A percentile compares a stretch with the other conserved stretches of the same genome.
Evolutionary conservation across 306 rosid species (phyloP).

Genomic region (Argentina anserina): DNA sequence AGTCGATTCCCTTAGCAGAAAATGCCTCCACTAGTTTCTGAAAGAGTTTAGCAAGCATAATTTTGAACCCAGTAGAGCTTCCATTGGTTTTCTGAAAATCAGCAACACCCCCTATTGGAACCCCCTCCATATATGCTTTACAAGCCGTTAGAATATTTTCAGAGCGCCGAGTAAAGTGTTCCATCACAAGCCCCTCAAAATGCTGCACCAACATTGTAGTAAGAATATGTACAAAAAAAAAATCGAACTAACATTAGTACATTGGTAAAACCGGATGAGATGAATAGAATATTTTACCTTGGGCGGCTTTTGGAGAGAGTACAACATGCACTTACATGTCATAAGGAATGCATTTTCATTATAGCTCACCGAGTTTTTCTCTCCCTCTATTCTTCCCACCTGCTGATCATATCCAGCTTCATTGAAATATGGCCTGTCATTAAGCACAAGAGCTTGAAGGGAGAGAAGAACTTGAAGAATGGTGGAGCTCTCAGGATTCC

Average conservation of each 20-base stretch:
- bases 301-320: constrained; percentile 64
- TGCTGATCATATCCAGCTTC: constrained; percentile 97
- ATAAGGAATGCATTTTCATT: constrained; percentile 89
- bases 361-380: constrained; percentile 86
- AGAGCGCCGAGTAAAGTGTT: constrained; percentile 61
- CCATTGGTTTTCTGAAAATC: constrained; percentile 42
- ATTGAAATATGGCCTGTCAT: constrained; percentile 93
- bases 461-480: constrained; percentile 96
- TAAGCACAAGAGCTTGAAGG: constrained; percentile 93
- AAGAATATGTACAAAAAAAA: constrained; percentile 6
- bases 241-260: not conserved
- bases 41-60: constrained; percentile 85
- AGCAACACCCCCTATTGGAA: constrained; percentile 58
- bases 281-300: constrained; percentile 45
- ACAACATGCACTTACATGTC: constrained; percentile 82
- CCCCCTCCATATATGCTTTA: constrained; percentile 73
- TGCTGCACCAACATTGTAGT: constrained; percentile 50
- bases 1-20: constrained; percentile 62
- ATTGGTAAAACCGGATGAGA: not conserved
- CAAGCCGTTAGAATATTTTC: constrained; percentile 61
- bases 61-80: constrained; percentile 78
- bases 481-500: constrained; percentile 77
- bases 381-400: constrained; percentile 88
- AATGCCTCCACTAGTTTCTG: constrained; percentile 78
- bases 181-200: constrained; percentile 73